Evolutionary conservation across 2,329 filamentous ascomycete species (phyloP), one percentile per base, ranked within the genome.

Genomic region (Claviceps maximensis): DNA sequence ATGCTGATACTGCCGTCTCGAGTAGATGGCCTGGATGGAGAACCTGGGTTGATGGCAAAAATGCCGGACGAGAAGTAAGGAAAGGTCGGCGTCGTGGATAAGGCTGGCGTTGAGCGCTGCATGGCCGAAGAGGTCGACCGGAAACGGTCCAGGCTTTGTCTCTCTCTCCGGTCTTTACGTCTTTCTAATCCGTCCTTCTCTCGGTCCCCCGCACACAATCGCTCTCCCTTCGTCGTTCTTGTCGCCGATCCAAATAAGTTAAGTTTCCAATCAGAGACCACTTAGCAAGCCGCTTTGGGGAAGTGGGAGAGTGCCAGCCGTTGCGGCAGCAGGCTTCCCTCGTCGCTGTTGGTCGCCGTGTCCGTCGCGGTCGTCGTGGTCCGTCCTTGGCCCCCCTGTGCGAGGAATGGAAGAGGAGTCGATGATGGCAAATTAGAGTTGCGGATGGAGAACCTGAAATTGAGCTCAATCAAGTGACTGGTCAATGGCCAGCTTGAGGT

Each of bases 61-160:
- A 58, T 33, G 60, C 56, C 54, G 59, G 69, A 64, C 59, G 67
- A 65, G 57, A 64, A 66, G 42, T 65, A 63, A 42, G 66, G 65
- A 59, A 70, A 67, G 58, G 66, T 65, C 55, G 66, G 66, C 57
- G 65, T 58, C 44, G 63, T 60, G 47, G 62, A 58, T 48, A 56
- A 51, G 50, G 46, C 19, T 27, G 52, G 40, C 46, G 52, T 55
- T 31, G 52, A 51, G 27, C 51, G 44, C 54, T 55, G 54, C 54
- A 55, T 55, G 44, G 19, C 31, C 49, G 13, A 21, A 21, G 23
- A 25, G 38, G 36, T 31, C 19, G 33, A 21, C 23, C n/a, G n/a
- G 12, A 12, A 47, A 47, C 27, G n/a, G 45, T 25, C 31, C 15
- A n/a, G 15, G 36, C 15, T 38, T 17, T 38, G 3, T 38, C 36